Evolutionary conservation across 345 rosid genomes (phyloP), one percentile per base, ranked within the genome.

Genomic region (Raphanus sativus): DNA sequence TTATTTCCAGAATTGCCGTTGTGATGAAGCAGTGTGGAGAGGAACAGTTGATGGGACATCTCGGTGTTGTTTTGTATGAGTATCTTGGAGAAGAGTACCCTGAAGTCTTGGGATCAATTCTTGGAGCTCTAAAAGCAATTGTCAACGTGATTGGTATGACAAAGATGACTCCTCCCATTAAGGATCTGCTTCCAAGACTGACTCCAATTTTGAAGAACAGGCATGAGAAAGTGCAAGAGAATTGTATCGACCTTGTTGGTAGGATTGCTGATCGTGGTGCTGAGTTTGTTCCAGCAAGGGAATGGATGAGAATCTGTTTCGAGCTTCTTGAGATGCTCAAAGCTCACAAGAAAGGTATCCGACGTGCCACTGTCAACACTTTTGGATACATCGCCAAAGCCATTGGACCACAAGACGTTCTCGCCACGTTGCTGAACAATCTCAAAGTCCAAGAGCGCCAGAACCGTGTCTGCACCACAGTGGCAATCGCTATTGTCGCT

Each of bases 301-400:
- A 95, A 80, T 91, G 98, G 99, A 95, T 95, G 99, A 86, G 97
- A 83, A 95, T 95, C 42, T 92, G 98, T 80, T 95, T 95, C 65
- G 99, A 95, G 89, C 94, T 95, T 58, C 94, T 95, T 8, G 99
- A 95, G 82, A 95, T 95, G 99, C 98, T 95, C n/a, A 92, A 95
- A 73, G 99, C 99, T 42, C 99, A 95, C 85, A 95, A 95, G 84
- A 95, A 95, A 86, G 99, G 99, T 48, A 93, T 96, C 54, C 88
- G 99, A 0, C 87, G 99, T 80, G 98, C 99, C 36, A 93, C 97
- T 0, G 99, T 96, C 71, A 96, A 96, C 79, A 96, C 99, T 29
- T 95, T 96, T 29, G 99, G 99, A 52, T 96, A 96, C 73, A 96
- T 96, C 8, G 99, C 99, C 6, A 96, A 93, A 84, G 99, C 99